Conservation (phyloP, 345 rosid species). For the Psidium friedrichsthalianum region DNA sequence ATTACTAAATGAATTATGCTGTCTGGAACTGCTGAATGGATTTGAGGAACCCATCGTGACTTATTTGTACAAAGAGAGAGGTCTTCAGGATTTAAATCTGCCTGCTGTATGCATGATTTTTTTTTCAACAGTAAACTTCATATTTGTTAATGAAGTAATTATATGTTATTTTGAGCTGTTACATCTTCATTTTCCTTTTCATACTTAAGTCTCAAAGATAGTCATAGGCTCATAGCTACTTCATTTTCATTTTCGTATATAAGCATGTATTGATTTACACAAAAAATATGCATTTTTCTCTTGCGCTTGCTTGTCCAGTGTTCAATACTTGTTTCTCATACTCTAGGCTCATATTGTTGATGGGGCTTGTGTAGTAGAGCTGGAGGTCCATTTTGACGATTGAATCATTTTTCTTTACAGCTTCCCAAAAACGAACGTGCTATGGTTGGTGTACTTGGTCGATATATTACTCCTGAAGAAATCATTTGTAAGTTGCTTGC, state of each 20-base stretch:
- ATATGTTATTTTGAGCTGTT: neutral
- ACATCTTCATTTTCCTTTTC: neutral
- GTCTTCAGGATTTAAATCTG: neutral
- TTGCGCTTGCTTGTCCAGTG: neutral
- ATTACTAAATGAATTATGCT: neutral
- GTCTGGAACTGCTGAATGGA: neutral
- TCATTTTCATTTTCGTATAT: neutral
- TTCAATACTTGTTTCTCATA: neutral
- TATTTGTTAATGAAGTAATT: neutral
- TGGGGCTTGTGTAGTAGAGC: neutral
- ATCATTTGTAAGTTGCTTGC: conserved; percentile 60
- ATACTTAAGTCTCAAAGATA: neutral
- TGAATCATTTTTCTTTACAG: conserved; percentile 23
- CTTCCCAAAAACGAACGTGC: conserved; percentile 78
- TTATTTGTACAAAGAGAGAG: neutral
- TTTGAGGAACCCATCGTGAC: neutral
- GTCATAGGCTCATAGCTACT: neutral
- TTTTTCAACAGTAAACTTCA: neutral
- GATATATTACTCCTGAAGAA: conserved; percentile 76
- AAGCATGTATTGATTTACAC: neutral
- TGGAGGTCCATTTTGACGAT: neutral
- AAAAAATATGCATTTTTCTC: neutral
- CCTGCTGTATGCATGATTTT: neutral
- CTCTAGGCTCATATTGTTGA: neutral
- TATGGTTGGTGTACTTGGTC: conserved; percentile 82